Base-by-base conservation (phyloP, 2,329 filamentous ascomycete genomes). In the Xylaria polymorpha region DNA sequence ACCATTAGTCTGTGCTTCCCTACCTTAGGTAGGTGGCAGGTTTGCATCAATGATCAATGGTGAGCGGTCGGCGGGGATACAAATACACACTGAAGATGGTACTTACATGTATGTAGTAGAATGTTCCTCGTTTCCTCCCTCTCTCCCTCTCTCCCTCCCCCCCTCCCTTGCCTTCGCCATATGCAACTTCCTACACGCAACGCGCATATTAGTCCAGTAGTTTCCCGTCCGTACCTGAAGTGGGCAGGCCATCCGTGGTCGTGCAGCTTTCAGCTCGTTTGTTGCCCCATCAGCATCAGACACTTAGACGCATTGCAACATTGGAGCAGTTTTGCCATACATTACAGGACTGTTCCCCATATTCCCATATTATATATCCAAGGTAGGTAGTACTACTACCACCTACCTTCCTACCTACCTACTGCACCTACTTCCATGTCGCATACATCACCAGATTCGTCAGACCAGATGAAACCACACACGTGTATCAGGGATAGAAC, bases 391-490 rank as follows among this genome's bases (percentile, higher is more conserved):
- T 10, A 48, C 20, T 25, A 7, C 8, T 37, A 37, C 3, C 14
- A 48, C 20, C 20, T 25, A 3, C 10, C 3, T 37, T 2, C 35
- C 35, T 37, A 37, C 35, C 10, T 35, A 35, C 32, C 32, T 35
- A 8, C 7, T 8, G 35, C 35, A 37, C 35, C 35, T 37, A 37
- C 22, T 29, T 50, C 15, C 14, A 50, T 29, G 20, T 50, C 22
- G 25, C 22, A 25, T 29, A 18, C 22, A 12, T 50, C 46, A 29
- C 25, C 7, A 12, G 15, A 29, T 6, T 18, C 10, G 6, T 50
- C 14, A 61, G 5, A 51, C 32, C 32, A 67, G 18, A 15, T 57
- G 18, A 44, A 64, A 67, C 64, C 61, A 61, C 48, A 48, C 55
- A 15, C 37, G 20, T n/a, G 15, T 12, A 5, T 62, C 39, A 32